Evolutionary conservation across 1,284 basidiomycete genomes (phyloP), one percentile per base, ranked within the genome.

Genomic region (Phylloboletellus chloephorus): DNA sequence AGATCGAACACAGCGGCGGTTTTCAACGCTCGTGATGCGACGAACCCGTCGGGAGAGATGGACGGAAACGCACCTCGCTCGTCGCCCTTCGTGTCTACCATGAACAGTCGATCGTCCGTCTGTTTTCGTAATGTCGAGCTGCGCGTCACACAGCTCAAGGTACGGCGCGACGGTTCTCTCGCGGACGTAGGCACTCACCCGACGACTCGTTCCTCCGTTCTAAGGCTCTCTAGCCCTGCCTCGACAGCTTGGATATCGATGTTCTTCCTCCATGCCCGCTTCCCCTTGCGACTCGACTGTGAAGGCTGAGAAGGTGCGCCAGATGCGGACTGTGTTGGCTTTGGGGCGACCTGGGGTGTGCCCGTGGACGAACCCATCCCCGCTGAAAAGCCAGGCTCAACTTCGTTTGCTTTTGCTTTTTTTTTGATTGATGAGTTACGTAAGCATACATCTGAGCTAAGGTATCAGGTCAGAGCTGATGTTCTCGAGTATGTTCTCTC

Each of bases 251-350:
- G 76, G 31, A 93, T 73, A 60, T 93, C 80, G 39, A 93, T 80
- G 63, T 95, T 88, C 68, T 96, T 96, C 56, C 93, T 69, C 93
- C 93, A 96, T 40, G 91, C 82, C 46, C 79, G 79, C 66, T 95
- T 96, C 36, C 90, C 88, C 63, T 92, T 96, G 43, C 92, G 71
- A 51, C 83, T 89, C 0, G 78, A 65, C 60, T 94, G 90, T 4
- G 41, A 49, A 10, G 47, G 49, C 23, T 60, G 61, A 2, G 58
- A 53, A 23, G 62, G 62, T 3, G 56, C 61, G 3, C 58, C 56
- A 3, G 58, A 30, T 2, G 23, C 34, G 3, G 56, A 49, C 31
- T 44, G 47, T 19, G 24, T 2, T 20, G 25, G 7, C 31, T 58
- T 56, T 15, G 24, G 21, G 11, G 22, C 3, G 3, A 11, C 2